Evolutionary conservation across 768 basidiomycete genomes (phyloP).

Genomic region (Suillus ampliporus): DNA sequence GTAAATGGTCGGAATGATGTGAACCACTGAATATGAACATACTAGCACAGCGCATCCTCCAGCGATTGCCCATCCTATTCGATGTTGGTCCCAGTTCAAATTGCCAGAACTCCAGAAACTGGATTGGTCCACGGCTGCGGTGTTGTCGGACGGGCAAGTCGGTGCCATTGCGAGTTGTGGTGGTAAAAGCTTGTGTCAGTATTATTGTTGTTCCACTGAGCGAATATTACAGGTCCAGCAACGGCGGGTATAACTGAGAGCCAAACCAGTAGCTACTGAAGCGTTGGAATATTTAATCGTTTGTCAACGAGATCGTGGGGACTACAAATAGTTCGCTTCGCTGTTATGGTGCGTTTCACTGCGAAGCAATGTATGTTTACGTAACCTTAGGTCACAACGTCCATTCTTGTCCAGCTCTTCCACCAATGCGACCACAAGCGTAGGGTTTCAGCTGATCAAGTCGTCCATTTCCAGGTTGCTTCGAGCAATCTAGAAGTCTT

Average conservation of each 20-base stretch:
- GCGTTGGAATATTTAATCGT: neutral
- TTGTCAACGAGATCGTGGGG: neutral
- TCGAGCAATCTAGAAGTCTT: neutral
- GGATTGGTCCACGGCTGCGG: constrained; percentile 56
- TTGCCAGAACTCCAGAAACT: constrained; percentile 63
- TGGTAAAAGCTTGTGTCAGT: neutral
- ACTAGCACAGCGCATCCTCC: constrained; percentile 65
- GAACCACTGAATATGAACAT: constrained; percentile 31
- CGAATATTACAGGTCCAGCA: neutral
- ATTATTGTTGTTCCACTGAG: neutral
- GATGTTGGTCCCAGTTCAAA: constrained; percentile 63
- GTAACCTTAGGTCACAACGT: neutral
- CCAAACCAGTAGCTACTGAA: constrained; percentile 1
- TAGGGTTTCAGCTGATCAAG: neutral
- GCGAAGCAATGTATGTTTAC: neutral
- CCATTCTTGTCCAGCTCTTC: too few species aligned
- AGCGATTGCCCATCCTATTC: constrained; percentile 77
- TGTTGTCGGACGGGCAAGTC: constrained; percentile 59
- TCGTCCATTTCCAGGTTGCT: neutral
- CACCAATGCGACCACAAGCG: too few species aligned
- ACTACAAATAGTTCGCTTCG: neutral
- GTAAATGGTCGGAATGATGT: neutral
- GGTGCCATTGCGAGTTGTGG: constrained; percentile 22
- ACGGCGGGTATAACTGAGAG: neutral
- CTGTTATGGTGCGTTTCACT: neutral